Evolutionary conservation across 1,139 yeast species (phyloP), one percentile per base, ranked within the genome.

Genomic region (Meyerozyma carpophila): DNA sequence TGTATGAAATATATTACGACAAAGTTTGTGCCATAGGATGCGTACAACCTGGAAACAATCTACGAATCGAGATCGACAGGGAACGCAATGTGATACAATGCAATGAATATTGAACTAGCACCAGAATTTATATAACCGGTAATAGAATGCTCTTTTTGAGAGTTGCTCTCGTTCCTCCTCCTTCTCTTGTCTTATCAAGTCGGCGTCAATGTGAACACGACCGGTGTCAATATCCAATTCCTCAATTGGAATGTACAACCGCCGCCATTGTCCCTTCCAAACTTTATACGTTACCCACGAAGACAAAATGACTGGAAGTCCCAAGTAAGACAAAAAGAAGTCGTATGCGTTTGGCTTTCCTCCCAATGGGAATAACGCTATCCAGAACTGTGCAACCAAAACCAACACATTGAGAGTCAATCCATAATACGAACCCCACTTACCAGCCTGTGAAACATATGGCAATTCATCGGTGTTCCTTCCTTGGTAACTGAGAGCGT

Each of bases 1-100:
- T 85, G 27, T 93, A 93, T 56, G 77, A 79, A 49, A 56, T 91
- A 21, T 93, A 85, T 58, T 83, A 80, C 54, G 66, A 69, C 8
- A 61, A 66, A 1, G 64, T 84, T 54, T 56, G 63, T 42, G n/a
- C 18, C 9, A 20, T 20, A 3, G 55, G 53, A 1, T 34, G 37
- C 37, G 2, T 21, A 4, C 27, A 9, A 34, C 13, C 13, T 7
- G 37, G 37, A 9, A 20, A 14, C 26, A 34, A 34, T 13, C 26
- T 34, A 4, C n/a, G 37, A 34, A 20, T 34, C n/a, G 8, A 9
- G 14, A 16, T 34, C 5, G 37, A 34, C 26, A 21, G 13, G 5
- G 14, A 34, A 2, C 25, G 37, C 7, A 18, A 18, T 4, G 5
- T 34, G 37, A 34, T 34, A 21, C 10, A 34, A 37, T 37, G 40